phyloP scores from a whole-genome alignment of 768 basidiomycete genomes.

The Sporobolomyces roseus region DNA sequence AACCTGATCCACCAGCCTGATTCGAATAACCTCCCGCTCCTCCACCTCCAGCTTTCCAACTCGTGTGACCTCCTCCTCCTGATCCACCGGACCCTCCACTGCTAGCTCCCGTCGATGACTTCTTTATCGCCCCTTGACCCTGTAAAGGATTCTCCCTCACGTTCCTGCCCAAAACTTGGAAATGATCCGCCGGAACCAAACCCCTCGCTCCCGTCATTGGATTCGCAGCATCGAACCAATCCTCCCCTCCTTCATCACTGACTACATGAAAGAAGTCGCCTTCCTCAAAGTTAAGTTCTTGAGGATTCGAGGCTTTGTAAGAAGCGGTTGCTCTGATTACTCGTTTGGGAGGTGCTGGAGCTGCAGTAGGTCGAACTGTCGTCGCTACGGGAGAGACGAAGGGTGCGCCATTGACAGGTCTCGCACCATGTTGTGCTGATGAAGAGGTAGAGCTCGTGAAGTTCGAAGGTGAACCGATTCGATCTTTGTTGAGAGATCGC shows the following conservation, averaged over 20 bases:
- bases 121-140: slow-evolving; percentile 6
- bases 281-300: slow-evolving; percentile 81
- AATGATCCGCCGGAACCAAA: slow-evolving; percentile 76
- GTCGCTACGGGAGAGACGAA: neutral
- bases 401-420: neutral
- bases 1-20: too few species aligned
- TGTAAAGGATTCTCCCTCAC: slow-evolving; percentile 39
- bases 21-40: neutral
- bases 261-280: slow-evolving; percentile 98
- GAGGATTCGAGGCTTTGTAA: slow-evolving; percentile 67
- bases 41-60: neutral
- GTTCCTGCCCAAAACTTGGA: slow-evolving; percentile 81
- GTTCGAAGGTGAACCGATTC: slow-evolving; percentile 34
- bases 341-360: slow-evolving; percentile 74
- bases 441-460: neutral
- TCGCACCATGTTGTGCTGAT: slow-evolving; percentile 16
- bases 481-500: slow-evolving; percentile 42
- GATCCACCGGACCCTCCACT: slow-evolving; percentile 15
- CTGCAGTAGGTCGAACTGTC: slow-evolving; percentile 9
- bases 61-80: neutral
- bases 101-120: slow-evolving; percentile 20
- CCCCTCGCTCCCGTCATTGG: slow-evolving; percentile 86
- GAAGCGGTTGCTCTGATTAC: slow-evolving; percentile 78
- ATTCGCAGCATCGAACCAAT: slow-evolving; percentile 92
- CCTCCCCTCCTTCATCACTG: slow-evolving; percentile 56